phyloP scores from a whole-genome alignment of 2,329 filamentous ascomycete species.

The Colletotrichum tanaceti region DNA sequence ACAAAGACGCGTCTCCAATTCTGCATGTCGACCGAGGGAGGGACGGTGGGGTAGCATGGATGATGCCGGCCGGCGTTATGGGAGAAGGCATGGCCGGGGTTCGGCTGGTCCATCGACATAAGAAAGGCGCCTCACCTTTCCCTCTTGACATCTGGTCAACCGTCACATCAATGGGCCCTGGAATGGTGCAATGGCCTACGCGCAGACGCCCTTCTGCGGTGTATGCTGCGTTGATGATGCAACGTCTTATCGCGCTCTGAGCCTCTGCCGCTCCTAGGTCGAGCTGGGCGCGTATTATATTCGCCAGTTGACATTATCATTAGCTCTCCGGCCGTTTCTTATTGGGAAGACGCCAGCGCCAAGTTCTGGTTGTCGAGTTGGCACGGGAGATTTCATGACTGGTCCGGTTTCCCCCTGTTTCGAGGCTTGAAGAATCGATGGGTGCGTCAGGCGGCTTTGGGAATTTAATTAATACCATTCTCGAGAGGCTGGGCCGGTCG shows the following conservation, averaged over 20 bases:
- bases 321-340: background rate
- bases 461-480: no score
- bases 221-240: background rate
- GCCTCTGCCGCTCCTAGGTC: background rate
- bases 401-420: background rate
- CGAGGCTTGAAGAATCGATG: background rate
- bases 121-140: slow-evolving; percentile 4
- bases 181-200: slow-evolving; percentile 28
- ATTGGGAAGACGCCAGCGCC: background rate
- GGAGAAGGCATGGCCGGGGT: slow-evolving; percentile 4
- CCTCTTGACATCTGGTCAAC: background rate
- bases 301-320: no score
- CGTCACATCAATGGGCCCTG: slow-evolving; percentile 34
- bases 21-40: slow-evolving; percentile 5
- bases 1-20: slow-evolving; percentile 14
- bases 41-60: slow-evolving; percentile 11
- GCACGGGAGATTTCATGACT: background rate
- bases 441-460: background rate
- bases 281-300: slow-evolving; percentile 6
- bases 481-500: background rate
- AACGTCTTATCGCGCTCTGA: background rate
- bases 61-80: slow-evolving; percentile 10
- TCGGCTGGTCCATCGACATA: slow-evolving; percentile 3
- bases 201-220: background rate
- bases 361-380: background rate